These are phyloP conservation scores for Acidiella bohemica DNA, from an alignment of 495 filamentous ascomycete genomes.

Conservation along the genomic window DNA sequence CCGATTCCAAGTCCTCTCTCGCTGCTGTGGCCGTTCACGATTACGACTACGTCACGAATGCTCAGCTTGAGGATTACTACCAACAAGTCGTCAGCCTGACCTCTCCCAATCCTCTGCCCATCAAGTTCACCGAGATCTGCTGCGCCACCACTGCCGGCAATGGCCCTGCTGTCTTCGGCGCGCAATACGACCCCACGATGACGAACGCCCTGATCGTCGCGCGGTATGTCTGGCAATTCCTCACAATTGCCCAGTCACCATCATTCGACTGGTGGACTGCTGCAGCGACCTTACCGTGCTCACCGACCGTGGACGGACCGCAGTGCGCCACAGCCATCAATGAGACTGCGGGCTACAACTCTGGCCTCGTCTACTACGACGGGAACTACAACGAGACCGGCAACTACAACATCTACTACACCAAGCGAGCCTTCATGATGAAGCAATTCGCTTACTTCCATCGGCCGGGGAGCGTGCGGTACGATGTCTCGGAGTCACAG, in stretches of 20 bases:
- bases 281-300: conserved; percentile 13
- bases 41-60: conserved; percentile 13
- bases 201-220: conserved; percentile 15
- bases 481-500: conserved; percentile 6
- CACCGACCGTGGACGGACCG: conserved; percentile 7
- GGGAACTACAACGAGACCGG: conserved; percentile 12
- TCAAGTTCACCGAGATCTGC: conserved; percentile 17
- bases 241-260: conserved; percentile 12
- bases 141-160: conserved; percentile 8
- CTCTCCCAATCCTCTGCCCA: neutral
- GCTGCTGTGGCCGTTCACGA: conserved; percentile 13
- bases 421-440: conserved; percentile 15
- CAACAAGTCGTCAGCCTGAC: conserved; percentile 3
- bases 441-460: conserved; percentile 16
- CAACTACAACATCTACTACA: conserved; percentile 12
- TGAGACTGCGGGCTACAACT: conserved; percentile 14
- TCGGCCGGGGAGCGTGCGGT: conserved; percentile 11
- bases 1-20: neutral
- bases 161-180: conserved; percentile 11
- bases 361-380: conserved; percentile 14
- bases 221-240: conserved; percentile 16
- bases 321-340: conserved; percentile 12
- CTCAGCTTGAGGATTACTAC: conserved; percentile 2
- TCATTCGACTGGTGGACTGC: conserved; percentile 17
- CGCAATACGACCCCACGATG: conserved; percentile 18